Percentiles rank a stretch among this genome's conserved stretches.
Conservation (phyloP, 2,329 filamentous ascomycete genomes). For the Beauveria caledonica region DNA sequence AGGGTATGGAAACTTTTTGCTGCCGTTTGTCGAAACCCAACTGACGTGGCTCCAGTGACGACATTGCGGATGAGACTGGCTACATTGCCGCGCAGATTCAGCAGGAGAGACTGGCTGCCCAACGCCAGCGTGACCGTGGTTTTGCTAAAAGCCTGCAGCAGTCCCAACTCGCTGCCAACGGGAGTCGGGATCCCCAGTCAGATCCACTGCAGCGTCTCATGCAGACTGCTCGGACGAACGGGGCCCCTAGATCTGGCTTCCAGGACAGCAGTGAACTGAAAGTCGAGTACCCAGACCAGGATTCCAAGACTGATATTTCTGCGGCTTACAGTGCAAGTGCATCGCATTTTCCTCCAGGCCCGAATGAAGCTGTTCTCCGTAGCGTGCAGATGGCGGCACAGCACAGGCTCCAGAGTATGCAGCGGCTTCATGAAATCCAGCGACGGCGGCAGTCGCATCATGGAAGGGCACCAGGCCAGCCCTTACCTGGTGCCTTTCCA, state of each 20-base stretch:
- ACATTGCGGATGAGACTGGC: slow-evolving; percentile 23
- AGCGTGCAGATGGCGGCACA: neutral
- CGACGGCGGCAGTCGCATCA: neutral
- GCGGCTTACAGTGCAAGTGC: neutral
- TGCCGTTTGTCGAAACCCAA: slow-evolving; percentile 4
- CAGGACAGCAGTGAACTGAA: neutral
- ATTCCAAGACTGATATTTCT: neutral
- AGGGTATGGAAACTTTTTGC: slow-evolving; percentile 25
- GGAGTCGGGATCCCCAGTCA: neutral
- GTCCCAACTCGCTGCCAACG: neutral
- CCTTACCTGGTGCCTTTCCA: neutral
- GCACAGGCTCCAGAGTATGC: neutral
- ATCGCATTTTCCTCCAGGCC: neutral
- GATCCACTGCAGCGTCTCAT: slow-evolving; percentile 24
- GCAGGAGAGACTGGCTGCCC: slow-evolving; percentile 24
- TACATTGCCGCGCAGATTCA: slow-evolving; percentile 28
- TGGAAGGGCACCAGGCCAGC: neutral
- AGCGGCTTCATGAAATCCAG: neutral
- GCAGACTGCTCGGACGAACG: slow-evolving; percentile 19
- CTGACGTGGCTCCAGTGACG: slow-evolving; percentile 23
- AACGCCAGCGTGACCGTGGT: slow-evolving; percentile 22
- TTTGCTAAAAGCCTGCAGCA: slow-evolving; percentile 19
- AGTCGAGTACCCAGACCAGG: neutral
- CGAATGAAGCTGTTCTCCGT: neutral
- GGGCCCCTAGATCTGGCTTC: neutral